Base-by-base conservation (phyloP, 805 yeast species). In the Tetrapisispora taiwanensis region DNA sequence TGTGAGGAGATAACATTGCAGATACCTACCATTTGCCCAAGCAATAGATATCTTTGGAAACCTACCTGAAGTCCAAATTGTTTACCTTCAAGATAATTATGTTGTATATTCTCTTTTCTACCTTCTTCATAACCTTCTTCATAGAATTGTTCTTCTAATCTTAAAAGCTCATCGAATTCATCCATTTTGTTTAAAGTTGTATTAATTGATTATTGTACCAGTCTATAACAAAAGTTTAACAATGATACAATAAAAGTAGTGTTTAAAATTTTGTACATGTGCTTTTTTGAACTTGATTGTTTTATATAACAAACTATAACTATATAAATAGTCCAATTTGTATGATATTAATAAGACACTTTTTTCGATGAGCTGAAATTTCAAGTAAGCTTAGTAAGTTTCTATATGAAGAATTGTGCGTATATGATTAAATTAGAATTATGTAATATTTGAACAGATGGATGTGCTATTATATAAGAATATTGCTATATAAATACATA, bases 61-160 rank as follows among this genome's bases (percentile, higher is more conserved):
- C 86, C 87, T 0, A 84, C 79, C 56, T 83, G 92, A 36, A 79
- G 71, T 0, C 97, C 97, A 51, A 78, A 80, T 55, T 85, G 87
- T 55, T 81, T 82, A 1, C 96, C 97, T 58, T 88, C 96, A 2
- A 69, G 50, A 42, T 64, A 70, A 39, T 87, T 88, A 36, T 78
- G 74, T 39, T 59, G 61, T 1, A 77, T 65, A 0, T 87, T 83
- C 41, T 75, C 81, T 4, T 66, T 62, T 33, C 73, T 73, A 1
- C 95, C 97, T 48, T 85, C 92, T 40, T 64, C 53, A 56, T 63
- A 83, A 1, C 97, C 96, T 47, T 76, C 77, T 6, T 73, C 60
- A 56, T 85, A 88, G 60, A 64, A 77, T 42, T 72, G 58, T 39
- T 59, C 60, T 39, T 85, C 95, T 24, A 82, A 56, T 51, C 77